A percentile compares a stretch with the other conserved stretches of the same genome.
phyloP scores from a whole-genome alignment of 495 filamentous ascomycete genomes.

The Neurospora sp. region DNA sequence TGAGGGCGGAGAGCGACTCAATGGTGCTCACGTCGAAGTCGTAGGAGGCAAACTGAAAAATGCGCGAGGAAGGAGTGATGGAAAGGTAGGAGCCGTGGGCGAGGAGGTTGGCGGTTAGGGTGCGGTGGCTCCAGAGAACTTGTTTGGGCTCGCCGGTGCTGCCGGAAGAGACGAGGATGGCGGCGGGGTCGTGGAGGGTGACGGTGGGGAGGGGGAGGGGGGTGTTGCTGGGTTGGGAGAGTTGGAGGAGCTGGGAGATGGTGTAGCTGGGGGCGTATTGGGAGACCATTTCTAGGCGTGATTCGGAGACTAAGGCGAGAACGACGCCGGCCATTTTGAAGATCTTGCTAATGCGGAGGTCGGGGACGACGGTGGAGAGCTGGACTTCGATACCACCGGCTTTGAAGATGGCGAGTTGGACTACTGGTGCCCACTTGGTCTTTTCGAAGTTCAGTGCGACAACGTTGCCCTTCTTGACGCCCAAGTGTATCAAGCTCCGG shows the following conservation, averaged over 20 bases:
- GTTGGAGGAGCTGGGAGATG: neutral
- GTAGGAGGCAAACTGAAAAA: constrained; percentile 49
- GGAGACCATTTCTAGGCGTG: neutral
- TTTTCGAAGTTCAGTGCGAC: constrained; percentile 50
- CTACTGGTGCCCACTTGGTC: constrained; percentile 43
- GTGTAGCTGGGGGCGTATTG: neutral
- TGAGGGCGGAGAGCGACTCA: constrained; percentile 48
- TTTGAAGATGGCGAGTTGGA: constrained; percentile 46
- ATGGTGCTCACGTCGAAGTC: constrained; percentile 48
- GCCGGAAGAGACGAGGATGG: constrained; percentile 23
- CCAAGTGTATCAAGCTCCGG: constrained; percentile 26
- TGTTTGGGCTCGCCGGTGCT: constrained; percentile 28
- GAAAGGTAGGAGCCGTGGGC: constrained; percentile 27
- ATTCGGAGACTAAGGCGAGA: neutral
- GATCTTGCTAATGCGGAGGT: constrained; percentile 28
- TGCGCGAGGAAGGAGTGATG: constrained; percentile 28
- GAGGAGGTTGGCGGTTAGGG: constrained; percentile 26
- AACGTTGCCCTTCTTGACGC: constrained; percentile 40
- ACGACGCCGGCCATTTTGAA: neutral
- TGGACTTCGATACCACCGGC: constrained; percentile 49
- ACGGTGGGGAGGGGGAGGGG: neutral
- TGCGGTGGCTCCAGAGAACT: constrained; percentile 39
- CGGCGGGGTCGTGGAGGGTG: constrained; percentile 28
- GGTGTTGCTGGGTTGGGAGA: neutral
- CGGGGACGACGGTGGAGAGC: constrained; percentile 34